phyloP scores from a whole-genome alignment of 2,329 filamentous ascomycete genomes.

The Neofusicoccum ribis region DNA sequence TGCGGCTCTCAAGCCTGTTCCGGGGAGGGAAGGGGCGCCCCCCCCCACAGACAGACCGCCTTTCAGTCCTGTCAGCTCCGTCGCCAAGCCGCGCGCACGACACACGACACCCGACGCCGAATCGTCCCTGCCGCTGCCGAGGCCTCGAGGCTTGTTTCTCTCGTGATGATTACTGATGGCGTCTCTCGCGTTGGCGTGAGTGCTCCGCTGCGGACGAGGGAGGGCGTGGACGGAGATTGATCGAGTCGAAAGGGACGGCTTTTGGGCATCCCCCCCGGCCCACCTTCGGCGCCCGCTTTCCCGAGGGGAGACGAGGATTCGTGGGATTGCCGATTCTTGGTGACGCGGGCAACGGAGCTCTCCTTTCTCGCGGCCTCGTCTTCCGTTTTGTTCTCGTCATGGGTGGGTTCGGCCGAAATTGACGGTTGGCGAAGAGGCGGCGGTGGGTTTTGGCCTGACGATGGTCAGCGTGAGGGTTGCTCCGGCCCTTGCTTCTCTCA shows the following conservation, averaged over 20 bases:
- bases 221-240: no score
- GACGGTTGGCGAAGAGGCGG: no score
- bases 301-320: background rate
- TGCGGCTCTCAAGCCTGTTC: conserved; percentile 11
- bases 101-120: background rate
- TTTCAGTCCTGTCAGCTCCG: background rate
- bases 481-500: no score
- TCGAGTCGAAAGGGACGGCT: no score
- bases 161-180: background rate
- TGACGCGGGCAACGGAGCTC: no score
- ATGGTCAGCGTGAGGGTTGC: no score
- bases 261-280: background rate
- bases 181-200: background rate
- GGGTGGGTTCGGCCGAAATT: background rate
- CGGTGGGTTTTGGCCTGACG: no score
- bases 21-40: background rate
- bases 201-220: no score
- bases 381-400: no score
- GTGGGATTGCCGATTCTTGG: no score
- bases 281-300: background rate
- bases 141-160: no score
- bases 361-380: background rate
- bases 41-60: background rate
- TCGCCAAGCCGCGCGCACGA: background rate
- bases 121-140: no score